phyloP scores from a whole-genome alignment of 495 filamentous ascomycete genomes.

The Trichoderma gamsii region DNA sequence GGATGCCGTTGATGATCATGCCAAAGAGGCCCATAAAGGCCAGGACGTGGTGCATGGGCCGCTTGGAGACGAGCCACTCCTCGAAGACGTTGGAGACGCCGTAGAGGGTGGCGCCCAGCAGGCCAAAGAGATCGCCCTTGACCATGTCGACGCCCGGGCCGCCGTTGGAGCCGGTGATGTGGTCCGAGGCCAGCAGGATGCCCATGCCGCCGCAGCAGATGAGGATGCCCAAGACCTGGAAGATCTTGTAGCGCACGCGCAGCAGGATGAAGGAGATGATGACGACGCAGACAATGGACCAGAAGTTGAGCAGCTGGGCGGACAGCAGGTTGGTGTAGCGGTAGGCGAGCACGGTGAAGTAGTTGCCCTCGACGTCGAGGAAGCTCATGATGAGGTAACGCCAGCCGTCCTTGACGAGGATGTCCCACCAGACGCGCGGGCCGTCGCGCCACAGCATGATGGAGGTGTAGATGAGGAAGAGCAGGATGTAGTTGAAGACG shows the following conservation, averaged over 20 bases:
- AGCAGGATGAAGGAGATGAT: slow-evolving; percentile 75
- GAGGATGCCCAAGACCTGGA: slow-evolving; percentile 79
- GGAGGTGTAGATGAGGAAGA: slow-evolving; percentile 74
- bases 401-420: slow-evolving; percentile 73
- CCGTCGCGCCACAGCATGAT: slow-evolving; percentile 81
- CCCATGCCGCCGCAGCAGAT: slow-evolving; percentile 92
- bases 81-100: slow-evolving; percentile 85
- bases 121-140: slow-evolving; percentile 88
- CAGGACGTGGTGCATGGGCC: slow-evolving; percentile 88
- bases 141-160: slow-evolving; percentile 60
- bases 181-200: slow-evolving; percentile 78
- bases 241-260: slow-evolving; percentile 76
- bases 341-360: slow-evolving; percentile 93
- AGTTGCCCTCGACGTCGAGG: slow-evolving; percentile 93
- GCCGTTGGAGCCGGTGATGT: slow-evolving; percentile 65
- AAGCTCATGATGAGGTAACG: slow-evolving; percentile 90
- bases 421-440: slow-evolving; percentile 55
- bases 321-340: slow-evolving; percentile 85
- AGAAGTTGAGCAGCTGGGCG: slow-evolving; percentile 96
- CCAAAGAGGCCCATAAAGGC: slow-evolving; percentile 86
- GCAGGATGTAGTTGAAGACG: slow-evolving; percentile 86
- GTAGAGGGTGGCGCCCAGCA: slow-evolving; percentile 85
- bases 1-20: slow-evolving; percentile 83
- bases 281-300: slow-evolving; percentile 93
- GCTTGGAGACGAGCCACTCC: slow-evolving; percentile 83